Evolutionary conservation across 257 asterid genomes (phyloP).

Genomic region (Nicotiana knightiana): DNA sequence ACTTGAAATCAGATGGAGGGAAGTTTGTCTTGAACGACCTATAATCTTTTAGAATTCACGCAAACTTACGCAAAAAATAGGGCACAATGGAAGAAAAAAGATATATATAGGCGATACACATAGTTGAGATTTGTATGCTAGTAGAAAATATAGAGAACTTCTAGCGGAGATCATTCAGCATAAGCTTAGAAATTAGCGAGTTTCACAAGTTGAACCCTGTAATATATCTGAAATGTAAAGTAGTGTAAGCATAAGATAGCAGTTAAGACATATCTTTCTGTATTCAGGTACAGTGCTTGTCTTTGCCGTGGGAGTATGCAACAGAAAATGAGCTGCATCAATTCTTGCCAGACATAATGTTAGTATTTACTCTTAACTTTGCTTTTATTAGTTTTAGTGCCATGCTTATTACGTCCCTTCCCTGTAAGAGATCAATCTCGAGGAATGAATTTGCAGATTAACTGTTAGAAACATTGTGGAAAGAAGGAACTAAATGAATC

Average conservation of each 20-base stretch:
- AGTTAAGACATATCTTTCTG: slow-evolving; percentile 18
- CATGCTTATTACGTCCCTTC: neutral
- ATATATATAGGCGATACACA: too few relatives aligned
- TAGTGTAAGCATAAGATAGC: neutral
- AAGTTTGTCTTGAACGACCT: too few relatives aligned
- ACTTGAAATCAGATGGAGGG: too few relatives aligned
- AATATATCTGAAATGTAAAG: neutral
- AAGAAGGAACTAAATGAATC: neutral
- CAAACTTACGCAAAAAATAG: too few relatives aligned
- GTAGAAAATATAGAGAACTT: too few relatives aligned
- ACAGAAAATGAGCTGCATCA: slow-evolving; percentile 44
- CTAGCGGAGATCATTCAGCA: neutral
- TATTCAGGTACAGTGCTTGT: slow-evolving; percentile 55
- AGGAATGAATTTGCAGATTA: neutral
- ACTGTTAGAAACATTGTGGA: neutral
- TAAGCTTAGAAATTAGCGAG: neutral
- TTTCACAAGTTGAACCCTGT: neutral
- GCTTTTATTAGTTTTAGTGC: neutral
- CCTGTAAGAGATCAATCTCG: neutral
- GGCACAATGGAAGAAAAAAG: too few relatives aligned
- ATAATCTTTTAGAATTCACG: too few relatives aligned
- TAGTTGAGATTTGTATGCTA: too few relatives aligned
- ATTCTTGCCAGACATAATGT: slow-evolving; percentile 69
- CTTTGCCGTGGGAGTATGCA: slow-evolving; percentile 84
- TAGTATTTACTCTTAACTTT: slow-evolving; percentile 18